phyloP scores from a whole-genome alignment of 176 grass and related monocot genomes.

The Musa acuminata region DNA sequence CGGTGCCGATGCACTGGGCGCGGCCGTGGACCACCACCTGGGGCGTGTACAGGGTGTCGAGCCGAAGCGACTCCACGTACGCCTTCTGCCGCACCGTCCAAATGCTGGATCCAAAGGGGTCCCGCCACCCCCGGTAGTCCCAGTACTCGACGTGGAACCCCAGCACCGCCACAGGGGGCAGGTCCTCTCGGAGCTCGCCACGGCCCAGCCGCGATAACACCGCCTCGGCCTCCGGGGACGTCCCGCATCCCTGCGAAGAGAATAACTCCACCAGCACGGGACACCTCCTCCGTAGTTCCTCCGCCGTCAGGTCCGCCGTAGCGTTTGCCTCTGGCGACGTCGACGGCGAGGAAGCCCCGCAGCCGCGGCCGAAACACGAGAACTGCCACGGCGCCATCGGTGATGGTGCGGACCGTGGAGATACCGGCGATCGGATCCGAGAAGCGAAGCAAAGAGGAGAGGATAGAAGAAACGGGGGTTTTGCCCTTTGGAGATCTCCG shows the following conservation, averaged over 20 bases:
- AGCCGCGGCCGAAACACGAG: slow-evolving; percentile 42
- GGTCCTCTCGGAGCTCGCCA: background rate
- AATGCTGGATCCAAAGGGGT: slow-evolving; percentile 2
- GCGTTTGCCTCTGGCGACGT: background rate
- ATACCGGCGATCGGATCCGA: too few relatives aligned
- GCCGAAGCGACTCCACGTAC: slow-evolving; percentile 77
- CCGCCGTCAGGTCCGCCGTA: slow-evolving; percentile 30
- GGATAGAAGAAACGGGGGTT: too few relatives aligned
- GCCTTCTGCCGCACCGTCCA: slow-evolving; percentile 36
- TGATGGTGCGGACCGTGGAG: too few relatives aligned
- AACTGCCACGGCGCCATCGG: slow-evolving; percentile 53
- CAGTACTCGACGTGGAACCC: slow-evolving; percentile 71
- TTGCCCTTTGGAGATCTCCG: too few relatives aligned
- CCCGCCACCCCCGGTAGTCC: background rate
- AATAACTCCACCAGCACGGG: slow-evolving; percentile 90
- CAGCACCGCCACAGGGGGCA: slow-evolving; percentile 22
- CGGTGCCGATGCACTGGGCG: slow-evolving; percentile 68
- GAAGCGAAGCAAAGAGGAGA: too few relatives aligned
- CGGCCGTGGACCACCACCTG: slow-evolving; percentile 75
- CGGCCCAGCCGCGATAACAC: background rate
- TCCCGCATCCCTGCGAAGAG: slow-evolving; percentile 17
- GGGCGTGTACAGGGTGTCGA: slow-evolving; percentile 89
- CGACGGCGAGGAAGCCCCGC: background rate
- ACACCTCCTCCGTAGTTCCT: slow-evolving; percentile 33
- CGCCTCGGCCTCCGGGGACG: background rate